Base-by-base conservation (phyloP, 2,329 filamentous ascomycete species). In the Clonostachys byssicola region DNA sequence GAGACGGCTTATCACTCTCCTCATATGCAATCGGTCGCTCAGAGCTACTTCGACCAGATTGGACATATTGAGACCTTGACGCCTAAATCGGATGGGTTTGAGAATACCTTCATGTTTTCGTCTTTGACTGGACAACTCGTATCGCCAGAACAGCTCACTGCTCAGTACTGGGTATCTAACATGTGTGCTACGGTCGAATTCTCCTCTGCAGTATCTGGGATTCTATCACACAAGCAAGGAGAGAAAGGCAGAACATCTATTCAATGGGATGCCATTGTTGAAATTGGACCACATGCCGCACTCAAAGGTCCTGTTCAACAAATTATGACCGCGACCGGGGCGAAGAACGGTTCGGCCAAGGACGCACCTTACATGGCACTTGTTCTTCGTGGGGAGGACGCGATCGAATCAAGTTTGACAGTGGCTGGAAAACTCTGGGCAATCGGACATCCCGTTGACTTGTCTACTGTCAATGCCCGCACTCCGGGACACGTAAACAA, bases 221-320 rank as follows among this genome's bases (percentile, higher is more conserved):
- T 48, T 35, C 6, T 43, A 9, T 23, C 12, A 1, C 40, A 39
- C 17, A 18, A 39, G 14, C 33, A 13, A 14, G 52, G 52, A 30
- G 23, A 18, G 16, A 12, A 18, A 12, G 20, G 42, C 3, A 42
- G 18, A n/a, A 39, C 36, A n/a, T 18, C 14, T 18, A n/a, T 39
- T 10, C 36, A 18, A 6, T 39, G 36, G 36, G 36, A 18, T 43
- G 13, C 35, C 3, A 55, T 74, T 30, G 43, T 75, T 12, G 72
- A 75, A 48, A 48, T 75, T 30, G 67, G 72, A 12, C 71, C 72
- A 6, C 54, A 61, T 7, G 54, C 63, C 2, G 59, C 61, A 5
- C 57, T 75, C 12, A 56, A 59, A 14, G 64, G 65, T 1, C 66
- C 68, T 1, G 62, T 66, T 2, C 33, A 56, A 12, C 68, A 72